Evolutionary conservation across 345 rosid species (phyloP), one percentile per base, ranked within the genome.

Genomic region (Ceriops zippeliana): DNA sequence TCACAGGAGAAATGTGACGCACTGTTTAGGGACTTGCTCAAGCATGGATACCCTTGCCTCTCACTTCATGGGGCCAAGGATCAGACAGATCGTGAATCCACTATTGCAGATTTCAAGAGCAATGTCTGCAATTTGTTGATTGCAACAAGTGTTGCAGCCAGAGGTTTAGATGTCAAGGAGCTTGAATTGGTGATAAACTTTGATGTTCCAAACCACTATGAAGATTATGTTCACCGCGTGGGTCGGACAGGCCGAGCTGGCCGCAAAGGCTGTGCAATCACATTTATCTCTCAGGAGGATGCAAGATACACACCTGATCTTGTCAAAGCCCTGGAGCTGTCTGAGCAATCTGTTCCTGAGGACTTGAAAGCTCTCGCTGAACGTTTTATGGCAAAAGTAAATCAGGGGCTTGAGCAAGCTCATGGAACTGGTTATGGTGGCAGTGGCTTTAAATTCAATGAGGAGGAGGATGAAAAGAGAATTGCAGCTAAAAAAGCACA

Each of bases 381-480:
- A 78, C 75, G 96, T 65, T 95, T 91, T 75, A 86, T 90, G 96
- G 87, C 85, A 11, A 95, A 87, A 81, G 99, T 95, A 67, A 95
- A 79, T 79, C 96, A 91, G 79, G 97, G 97, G 53, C 85, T 89
- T 64, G 96, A 95, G 83, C 96, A 91, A 83, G 96, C 93, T 67
- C 97, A 91, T 76, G 97, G 97, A 68, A 91, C 97, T 67, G 97
- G 96, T 66, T 91, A 91, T 65, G 97, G 99, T 72, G 99, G 99
- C 63, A 95, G 96, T 80, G 97, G 99, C 51, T 95, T 91, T 77
- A 95, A 95, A 76, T 95, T 91, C 79, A 90, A 91, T 65, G 99
- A 91, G 79, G 99, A 91, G 85, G 99, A 90, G 76, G 96, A 91
- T 81, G 99, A 95, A 80, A 89, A 86, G 70, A 87, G 96, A 76